Evolutionary conservation across 2,329 filamentous ascomycete genomes (phyloP).

Genomic region (Trematosphaeria pertusa): DNA sequence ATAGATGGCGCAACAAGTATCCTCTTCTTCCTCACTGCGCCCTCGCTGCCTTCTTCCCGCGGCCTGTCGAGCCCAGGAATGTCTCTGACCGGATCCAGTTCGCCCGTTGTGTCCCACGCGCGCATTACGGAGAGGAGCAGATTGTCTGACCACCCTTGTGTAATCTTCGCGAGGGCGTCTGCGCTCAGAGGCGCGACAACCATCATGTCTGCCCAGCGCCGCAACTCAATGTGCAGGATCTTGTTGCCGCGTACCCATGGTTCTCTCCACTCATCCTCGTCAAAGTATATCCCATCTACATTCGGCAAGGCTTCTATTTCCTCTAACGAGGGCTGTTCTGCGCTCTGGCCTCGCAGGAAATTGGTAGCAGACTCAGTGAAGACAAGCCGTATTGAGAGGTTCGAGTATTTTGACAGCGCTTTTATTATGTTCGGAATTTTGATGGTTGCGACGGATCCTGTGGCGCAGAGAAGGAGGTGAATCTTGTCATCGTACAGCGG

Average conservation of each 20-base stretch:
- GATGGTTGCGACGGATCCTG: slow-evolving; percentile 84
- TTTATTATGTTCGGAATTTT: slow-evolving; percentile 65
- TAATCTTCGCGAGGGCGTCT: slow-evolving; percentile 86
- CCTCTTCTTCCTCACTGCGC: slow-evolving; percentile 54
- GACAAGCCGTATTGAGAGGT: slow-evolving; percentile 82
- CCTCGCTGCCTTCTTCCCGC: slow-evolving; percentile 18
- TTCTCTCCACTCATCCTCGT: slow-evolving; percentile 83
- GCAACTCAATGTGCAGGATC: slow-evolving; percentile 90
- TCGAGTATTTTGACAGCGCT: slow-evolving; percentile 60
- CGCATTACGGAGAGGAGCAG: slow-evolving; percentile 76
- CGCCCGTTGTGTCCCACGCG: slow-evolving; percentile 77
- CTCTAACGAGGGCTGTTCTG: slow-evolving; percentile 75
- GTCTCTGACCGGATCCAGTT: slow-evolving; percentile 39
- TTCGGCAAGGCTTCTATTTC: slow-evolving; percentile 67
- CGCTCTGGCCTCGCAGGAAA: slow-evolving; percentile 78
- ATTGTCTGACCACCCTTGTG: slow-evolving; percentile 77
- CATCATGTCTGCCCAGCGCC: slow-evolving; percentile 81
- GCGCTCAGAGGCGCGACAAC: slow-evolving; percentile 83
- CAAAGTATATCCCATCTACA: slow-evolving; percentile 81
- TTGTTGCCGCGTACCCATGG: slow-evolving; percentile 80
- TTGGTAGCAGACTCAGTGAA: slow-evolving; percentile 75
- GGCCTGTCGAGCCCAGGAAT: slow-evolving; percentile 32
- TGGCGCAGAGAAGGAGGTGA: slow-evolving; percentile 71
- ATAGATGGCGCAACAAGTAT: slow-evolving; percentile 83
- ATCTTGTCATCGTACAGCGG: slow-evolving; percentile 43